Percentiles rank a stretch among this genome's conserved stretches.
Conservation (phyloP, 1,284 basidiomycete genomes). For the Vanrija sp. region DNA sequence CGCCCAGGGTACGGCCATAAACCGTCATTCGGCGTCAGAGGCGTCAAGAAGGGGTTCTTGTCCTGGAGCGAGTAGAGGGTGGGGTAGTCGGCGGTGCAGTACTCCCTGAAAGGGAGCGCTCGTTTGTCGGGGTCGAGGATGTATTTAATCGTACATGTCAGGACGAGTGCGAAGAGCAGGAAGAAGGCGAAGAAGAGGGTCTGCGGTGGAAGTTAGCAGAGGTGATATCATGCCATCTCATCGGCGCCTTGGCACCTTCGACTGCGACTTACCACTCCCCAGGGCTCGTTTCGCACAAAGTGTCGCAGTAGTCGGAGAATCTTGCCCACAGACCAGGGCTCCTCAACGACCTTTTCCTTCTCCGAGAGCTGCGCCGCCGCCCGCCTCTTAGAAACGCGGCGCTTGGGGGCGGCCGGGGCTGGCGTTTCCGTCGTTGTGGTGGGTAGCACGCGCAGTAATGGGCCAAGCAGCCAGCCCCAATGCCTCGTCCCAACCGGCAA, state of each 20-base stretch:
- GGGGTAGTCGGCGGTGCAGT: conserved; percentile 65
- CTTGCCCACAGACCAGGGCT: too few relatives aligned
- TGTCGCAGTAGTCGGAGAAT: too few relatives aligned
- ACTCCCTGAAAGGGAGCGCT: conserved; percentile 86
- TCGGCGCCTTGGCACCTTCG: too few relatives aligned
- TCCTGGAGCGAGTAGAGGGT: conserved; percentile 40
- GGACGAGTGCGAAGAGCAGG: conserved; percentile 57
- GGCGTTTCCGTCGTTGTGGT: neutral
- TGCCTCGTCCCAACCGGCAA: too few relatives aligned
- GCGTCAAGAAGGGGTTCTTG: conserved; percentile 17
- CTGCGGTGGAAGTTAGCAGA: neutral
- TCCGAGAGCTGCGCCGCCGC: too few relatives aligned
- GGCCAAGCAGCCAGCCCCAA: too few relatives aligned
- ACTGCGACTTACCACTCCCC: too few relatives aligned
- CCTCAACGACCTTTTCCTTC: too few relatives aligned
- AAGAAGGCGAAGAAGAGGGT: neutral
- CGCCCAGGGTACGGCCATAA: conserved; percentile 37
- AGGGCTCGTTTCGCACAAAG: too few relatives aligned
- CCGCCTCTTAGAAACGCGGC: neutral
- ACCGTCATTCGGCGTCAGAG: conserved; percentile 41
- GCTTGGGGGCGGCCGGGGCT: neutral
- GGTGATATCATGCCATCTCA: neutral
- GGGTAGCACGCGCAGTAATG: too few relatives aligned
- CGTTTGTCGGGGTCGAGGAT: conserved; percentile 94
- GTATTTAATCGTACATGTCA: conserved; percentile 73